Evolutionary conservation across 495 filamentous ascomycete genomes (phyloP).

Genomic region (Aspergillus avenaceus): DNA sequence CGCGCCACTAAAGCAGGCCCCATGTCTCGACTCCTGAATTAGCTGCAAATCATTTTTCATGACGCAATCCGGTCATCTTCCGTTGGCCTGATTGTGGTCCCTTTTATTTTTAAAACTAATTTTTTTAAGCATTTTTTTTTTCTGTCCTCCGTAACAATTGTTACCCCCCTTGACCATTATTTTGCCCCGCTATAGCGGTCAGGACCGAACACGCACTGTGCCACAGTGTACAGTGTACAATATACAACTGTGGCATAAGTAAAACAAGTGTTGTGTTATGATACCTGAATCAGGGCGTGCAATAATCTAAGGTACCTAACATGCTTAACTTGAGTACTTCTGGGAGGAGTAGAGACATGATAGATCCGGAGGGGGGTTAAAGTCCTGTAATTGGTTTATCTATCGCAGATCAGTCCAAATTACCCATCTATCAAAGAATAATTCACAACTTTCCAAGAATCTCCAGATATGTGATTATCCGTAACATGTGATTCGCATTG

Average conservation of each 20-base stretch:
- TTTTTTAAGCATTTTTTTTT: conserved; percentile 1
- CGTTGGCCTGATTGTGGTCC: conserved; percentile 1
- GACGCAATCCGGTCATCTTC: conserved; percentile 18
- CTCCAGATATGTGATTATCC: neutral
- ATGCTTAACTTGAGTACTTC: neutral
- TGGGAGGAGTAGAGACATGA: neutral
- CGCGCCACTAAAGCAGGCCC: conserved; percentile 21
- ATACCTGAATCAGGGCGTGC: neutral
- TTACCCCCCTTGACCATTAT: neutral
- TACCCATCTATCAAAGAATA: neutral
- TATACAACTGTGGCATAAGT: too few relatives aligned
- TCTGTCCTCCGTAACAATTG: neutral
- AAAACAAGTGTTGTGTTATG: neutral
- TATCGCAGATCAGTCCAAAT: neutral
- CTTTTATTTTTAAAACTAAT: conserved; percentile 6
- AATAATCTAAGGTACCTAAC: neutral
- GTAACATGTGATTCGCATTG: neutral
- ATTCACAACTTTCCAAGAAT: neutral
- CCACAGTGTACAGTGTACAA: neutral
- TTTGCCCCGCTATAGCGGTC: neutral
- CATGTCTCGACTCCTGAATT: conserved; percentile 22
- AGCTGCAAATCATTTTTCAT: conserved; percentile 25
- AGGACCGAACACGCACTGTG: neutral
- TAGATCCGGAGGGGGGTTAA: neutral
- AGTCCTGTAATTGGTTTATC: neutral